A percentile compares a stretch with the other conserved stretches of the same genome.
Evolutionary conservation across 1,139 yeast species (phyloP).

Genomic region (Pichia sp.): DNA sequence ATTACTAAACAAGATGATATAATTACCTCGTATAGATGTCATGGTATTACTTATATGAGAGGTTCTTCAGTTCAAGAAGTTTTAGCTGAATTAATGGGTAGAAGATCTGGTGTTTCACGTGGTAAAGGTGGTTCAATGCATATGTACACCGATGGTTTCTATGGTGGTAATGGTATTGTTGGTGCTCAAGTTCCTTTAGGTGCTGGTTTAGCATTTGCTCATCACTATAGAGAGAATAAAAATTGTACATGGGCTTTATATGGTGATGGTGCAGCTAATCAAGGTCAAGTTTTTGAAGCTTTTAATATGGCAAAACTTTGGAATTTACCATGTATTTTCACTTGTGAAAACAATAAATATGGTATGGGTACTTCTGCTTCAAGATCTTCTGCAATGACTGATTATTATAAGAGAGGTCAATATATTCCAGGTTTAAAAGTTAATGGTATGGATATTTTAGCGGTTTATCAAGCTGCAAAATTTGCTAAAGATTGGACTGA

Average conservation of each 20-base stretch:
- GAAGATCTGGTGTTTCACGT: conserved; percentile 87
- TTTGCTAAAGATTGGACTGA: conserved; percentile 96
- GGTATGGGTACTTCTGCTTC: conserved; percentile 99
- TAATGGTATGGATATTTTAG: conserved; percentile 97
- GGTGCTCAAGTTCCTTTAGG: conserved; percentile 99
- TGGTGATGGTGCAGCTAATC: conserved; percentile 99
- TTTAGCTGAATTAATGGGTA: conserved; percentile 95
- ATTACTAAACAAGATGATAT: conserved; percentile 77
- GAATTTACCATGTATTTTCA: conserved; percentile 91
- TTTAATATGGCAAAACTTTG: conserved; percentile 99
- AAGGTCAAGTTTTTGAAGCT: conserved; percentile 97
- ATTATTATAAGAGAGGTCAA: conserved; percentile 98
- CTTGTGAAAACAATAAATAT: conserved; percentile 98
- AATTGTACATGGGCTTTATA: conserved; percentile 83
- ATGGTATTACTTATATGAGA: conserved; percentile 94
- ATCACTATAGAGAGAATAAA: conserved; percentile 80
- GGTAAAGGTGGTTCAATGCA: conserved; percentile 99
- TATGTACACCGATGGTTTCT: conserved; percentile 91
- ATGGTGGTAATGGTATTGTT: conserved; percentile 99
- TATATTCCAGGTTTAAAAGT: conserved; percentile 97
- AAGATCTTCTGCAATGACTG: conserved; percentile 93
- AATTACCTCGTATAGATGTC: conserved; percentile 97
- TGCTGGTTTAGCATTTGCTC: conserved; percentile 95
- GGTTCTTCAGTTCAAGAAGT: conserved; percentile 90
- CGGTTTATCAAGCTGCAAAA: conserved; percentile 92